These are phyloP conservation scores for Lentinula sp. DNA, from an alignment of 768 basidiomycete species.

Conservation along the genomic window DNA sequence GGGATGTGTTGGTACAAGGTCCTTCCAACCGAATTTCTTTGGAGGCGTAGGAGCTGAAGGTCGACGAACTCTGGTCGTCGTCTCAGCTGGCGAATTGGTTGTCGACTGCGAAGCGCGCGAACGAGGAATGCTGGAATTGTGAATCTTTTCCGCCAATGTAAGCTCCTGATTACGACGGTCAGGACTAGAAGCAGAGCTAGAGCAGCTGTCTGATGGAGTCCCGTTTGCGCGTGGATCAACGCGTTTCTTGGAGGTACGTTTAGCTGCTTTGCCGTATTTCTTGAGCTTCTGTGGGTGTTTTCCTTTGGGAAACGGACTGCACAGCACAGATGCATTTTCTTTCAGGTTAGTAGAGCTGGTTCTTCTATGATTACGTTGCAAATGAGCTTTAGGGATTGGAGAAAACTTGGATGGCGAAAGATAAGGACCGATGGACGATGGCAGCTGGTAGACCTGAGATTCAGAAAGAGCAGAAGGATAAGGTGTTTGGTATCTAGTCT, in stretches of 20 bases:
- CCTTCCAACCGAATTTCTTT: conserved; percentile 7
- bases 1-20: neutral
- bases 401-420: conserved; percentile 30
- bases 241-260: neutral
- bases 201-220: conserved; percentile 42
- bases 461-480: conserved; percentile 22
- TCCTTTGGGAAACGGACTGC: neutral
- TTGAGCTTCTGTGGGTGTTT: neutral
- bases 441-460: conserved; percentile 15
- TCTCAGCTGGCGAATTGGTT: conserved; percentile 10
- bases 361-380: conserved; percentile 24
- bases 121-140: conserved; percentile 14
- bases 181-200: conserved; percentile 31
- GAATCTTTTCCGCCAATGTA: conserved; percentile 27
- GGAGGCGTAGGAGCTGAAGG: conserved; percentile 16
- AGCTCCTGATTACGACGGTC: conserved; percentile 22
- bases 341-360: conserved; percentile 16
- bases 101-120: conserved; percentile 7
- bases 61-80: conserved; percentile 10
- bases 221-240: conserved; percentile 23
- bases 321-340: conserved; percentile 11
- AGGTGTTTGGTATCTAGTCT: conserved; percentile 13
- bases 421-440: conserved; percentile 16
- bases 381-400: conserved; percentile 28
- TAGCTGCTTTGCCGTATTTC: conserved; percentile 3